Percentiles rank a stretch among this genome's conserved stretches.
Evolutionary conservation across 805 yeast species (phyloP).

Genomic region (Priceomyces castillae): DNA sequence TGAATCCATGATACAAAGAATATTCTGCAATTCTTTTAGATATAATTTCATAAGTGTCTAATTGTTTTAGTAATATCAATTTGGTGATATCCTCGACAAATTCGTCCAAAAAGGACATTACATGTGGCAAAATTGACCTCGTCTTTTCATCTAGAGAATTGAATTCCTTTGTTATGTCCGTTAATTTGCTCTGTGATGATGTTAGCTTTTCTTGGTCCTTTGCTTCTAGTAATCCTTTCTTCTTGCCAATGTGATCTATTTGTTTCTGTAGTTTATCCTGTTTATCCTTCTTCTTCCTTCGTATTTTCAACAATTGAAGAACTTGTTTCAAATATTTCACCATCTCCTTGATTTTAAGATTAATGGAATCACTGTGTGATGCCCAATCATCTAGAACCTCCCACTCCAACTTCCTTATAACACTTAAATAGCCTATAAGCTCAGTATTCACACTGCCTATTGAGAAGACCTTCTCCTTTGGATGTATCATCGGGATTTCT

Average conservation of each 20-base stretch:
- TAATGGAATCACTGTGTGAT: conserved; percentile 25
- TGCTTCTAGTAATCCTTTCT: conserved; percentile 29
- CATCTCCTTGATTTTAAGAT: conserved; percentile 39
- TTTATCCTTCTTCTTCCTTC: conserved; percentile 44
- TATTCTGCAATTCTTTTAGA: conserved; percentile 18
- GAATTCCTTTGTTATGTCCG: conserved; percentile 29
- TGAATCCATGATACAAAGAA: conserved; percentile 23
- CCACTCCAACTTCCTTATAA: conserved; percentile 19
- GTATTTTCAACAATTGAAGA: conserved; percentile 40
- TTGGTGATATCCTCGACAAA: conserved; percentile 43
- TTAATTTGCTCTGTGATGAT: conserved; percentile 26
- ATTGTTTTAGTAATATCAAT: conserved; percentile 37
- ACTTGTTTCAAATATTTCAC: conserved; percentile 31
- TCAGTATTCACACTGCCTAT: conserved; percentile 25
- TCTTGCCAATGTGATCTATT: conserved; percentile 37
- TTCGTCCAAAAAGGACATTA: conserved; percentile 45
- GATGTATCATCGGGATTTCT: conserved; percentile 34
- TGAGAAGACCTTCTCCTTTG: conserved; percentile 29
- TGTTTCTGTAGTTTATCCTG: conserved; percentile 36
- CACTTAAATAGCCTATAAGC: conserved; percentile 21
- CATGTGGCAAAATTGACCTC: conserved; percentile 46
- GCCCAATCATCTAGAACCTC: conserved; percentile 21
- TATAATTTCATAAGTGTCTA: conserved; percentile 31
- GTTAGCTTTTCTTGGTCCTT: conserved; percentile 38
- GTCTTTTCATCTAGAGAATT: conserved; percentile 38